Conservation (phyloP, 2,329 filamentous ascomycete genomes). For the Monosporascus ibericus region DNA sequence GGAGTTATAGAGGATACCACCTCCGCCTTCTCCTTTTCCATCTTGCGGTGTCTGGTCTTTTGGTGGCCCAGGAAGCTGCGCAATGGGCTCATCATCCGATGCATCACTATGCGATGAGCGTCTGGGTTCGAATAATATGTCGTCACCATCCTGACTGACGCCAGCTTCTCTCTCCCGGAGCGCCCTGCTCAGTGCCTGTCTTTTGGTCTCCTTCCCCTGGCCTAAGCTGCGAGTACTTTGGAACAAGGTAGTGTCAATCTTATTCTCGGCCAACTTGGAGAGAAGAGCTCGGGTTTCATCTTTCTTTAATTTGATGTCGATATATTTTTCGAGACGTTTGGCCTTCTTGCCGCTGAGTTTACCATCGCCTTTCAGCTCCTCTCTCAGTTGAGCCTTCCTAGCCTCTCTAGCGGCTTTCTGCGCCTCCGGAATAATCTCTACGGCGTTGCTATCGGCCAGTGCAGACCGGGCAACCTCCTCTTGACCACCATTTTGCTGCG, state of each 20-base stretch:
- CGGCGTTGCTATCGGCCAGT: slow-evolving; percentile 46
- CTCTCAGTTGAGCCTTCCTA: slow-evolving; percentile 49
- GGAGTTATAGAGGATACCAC: not conserved
- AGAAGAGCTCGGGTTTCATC: slow-evolving; percentile 84
- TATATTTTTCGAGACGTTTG: slow-evolving; percentile 62
- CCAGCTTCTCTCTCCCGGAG: slow-evolving; percentile 61
- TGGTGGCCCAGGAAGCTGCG: slow-evolving; percentile 19
- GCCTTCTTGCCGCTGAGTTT: slow-evolving; percentile 61
- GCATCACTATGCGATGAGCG: slow-evolving; percentile 25
- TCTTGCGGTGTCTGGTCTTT: slow-evolving; percentile 4
- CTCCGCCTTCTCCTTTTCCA: not conserved
- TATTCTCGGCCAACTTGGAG: slow-evolving; percentile 71
- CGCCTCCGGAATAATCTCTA: slow-evolving; percentile 42
- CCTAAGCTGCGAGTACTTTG: slow-evolving; percentile 74
- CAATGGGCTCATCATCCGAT: slow-evolving; percentile 26
- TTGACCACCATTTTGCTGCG: slow-evolving; percentile 34
- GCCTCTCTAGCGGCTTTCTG: slow-evolving; percentile 40
- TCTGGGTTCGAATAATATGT: slow-evolving; percentile 47
- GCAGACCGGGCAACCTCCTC: slow-evolving; percentile 28
- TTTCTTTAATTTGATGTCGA: slow-evolving; percentile 87
- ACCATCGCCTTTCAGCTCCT: slow-evolving; percentile 44
- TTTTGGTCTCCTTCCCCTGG: slow-evolving; percentile 63
- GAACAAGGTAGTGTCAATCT: slow-evolving; percentile 76
- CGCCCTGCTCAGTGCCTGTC: slow-evolving; percentile 58
- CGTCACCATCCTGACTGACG: slow-evolving; percentile 47